These are phyloP conservation scores for Trichophyton schoenleinii DNA, from an alignment of 2,329 filamentous ascomycete species.

Conservation along the genomic window DNA sequence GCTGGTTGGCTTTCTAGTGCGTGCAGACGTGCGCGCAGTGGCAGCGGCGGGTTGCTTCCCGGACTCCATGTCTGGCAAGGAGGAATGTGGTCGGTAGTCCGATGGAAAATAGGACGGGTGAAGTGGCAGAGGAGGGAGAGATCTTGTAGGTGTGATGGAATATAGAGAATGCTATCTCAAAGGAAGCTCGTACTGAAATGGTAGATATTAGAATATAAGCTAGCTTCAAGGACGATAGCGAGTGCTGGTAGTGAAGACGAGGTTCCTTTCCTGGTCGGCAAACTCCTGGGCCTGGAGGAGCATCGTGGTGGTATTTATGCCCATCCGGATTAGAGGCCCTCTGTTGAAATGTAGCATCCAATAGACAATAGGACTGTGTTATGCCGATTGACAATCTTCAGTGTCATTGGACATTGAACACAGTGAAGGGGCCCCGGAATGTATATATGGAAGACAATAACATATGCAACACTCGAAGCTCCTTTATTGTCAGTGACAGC, in stretches of 20 bases:
- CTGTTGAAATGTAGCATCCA: not conserved
- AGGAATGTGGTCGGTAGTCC: not conserved
- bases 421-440: not conserved
- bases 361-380: not conserved
- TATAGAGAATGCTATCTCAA: not conserved
- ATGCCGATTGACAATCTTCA: not conserved
- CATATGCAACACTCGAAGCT: not conserved
- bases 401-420: not conserved
- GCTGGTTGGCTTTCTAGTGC: conserved; percentile 21
- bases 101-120: not conserved
- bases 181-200: not conserved
- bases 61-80: not conserved
- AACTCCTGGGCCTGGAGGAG: not conserved
- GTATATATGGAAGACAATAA: conserved; percentile 4
- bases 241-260: not conserved
- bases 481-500: conserved; percentile 6
- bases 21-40: conserved; percentile 17
- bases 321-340: not conserved
- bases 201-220: not conserved
- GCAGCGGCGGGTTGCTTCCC: not conserved
- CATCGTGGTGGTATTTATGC: not conserved
- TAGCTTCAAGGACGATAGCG: not conserved
- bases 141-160: not conserved
- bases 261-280: not conserved
- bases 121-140: too few species aligned